Conservation (phyloP, 345 rosid genomes). For the Lumnitzera littorea region DNA sequence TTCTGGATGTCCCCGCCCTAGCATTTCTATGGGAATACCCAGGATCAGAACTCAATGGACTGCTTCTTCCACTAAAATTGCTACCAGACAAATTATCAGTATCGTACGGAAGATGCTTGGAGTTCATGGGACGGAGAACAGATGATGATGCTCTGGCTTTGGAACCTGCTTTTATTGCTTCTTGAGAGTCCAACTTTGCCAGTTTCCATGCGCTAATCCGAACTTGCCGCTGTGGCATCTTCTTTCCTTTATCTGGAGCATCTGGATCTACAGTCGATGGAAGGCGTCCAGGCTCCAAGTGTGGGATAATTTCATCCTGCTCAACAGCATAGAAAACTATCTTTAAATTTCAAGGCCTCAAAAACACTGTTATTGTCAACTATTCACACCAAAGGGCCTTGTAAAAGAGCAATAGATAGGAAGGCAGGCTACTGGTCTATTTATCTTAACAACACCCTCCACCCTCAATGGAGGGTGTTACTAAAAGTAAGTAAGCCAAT, state of each 20-base stretch:
- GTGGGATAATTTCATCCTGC: slow-evolving; percentile 89
- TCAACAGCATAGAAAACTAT: slow-evolving; percentile 2
- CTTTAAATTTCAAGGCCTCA: neutral
- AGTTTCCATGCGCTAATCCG: slow-evolving; percentile 94
- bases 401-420: too few species aligned
- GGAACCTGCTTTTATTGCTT: slow-evolving; percentile 80
- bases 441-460: too few species aligned
- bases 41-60: slow-evolving; percentile 51
- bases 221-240: slow-evolving; percentile 58
- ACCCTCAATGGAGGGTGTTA: too few species aligned
- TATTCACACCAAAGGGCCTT: too few species aligned
- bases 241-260: slow-evolving; percentile 42
- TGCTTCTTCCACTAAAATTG: slow-evolving; percentile 70
- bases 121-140: slow-evolving; percentile 60
- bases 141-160: slow-evolving; percentile 92
- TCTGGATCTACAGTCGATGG: slow-evolving; percentile 86
- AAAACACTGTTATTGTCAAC: too few species aligned
- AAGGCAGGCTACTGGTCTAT: too few species aligned
- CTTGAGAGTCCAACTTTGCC: slow-evolving; percentile 71
- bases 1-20: slow-evolving; percentile 28
- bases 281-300: slow-evolving; percentile 70
- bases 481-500: too few species aligned
- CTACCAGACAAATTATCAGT: slow-evolving; percentile 48
- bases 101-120: slow-evolving; percentile 48
- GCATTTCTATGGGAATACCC: slow-evolving; percentile 28